Evolutionary conservation across 768 basidiomycete species (phyloP).

Genomic region (Mycena belliarum): DNA sequence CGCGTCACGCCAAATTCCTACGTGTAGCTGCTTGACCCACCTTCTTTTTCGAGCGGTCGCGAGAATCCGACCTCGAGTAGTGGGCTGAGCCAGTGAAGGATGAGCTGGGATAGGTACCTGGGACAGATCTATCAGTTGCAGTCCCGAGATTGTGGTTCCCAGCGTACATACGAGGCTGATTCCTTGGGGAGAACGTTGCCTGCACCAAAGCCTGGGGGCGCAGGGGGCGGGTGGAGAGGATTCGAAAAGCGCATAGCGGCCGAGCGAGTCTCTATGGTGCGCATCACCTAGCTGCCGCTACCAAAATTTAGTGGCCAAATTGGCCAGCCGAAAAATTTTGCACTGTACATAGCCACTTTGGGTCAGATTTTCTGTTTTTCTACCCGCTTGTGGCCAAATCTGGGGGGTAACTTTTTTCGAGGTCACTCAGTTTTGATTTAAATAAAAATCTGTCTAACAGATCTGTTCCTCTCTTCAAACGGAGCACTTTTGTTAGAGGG

Average conservation of each 20-base stretch:
- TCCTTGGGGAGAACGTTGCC: conserved; percentile 24
- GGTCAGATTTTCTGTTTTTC: too few species aligned
- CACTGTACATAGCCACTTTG: too few species aligned
- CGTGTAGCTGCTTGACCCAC: conserved; percentile 29
- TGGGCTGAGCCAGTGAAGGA: conserved; percentile 54
- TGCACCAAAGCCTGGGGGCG: conserved; percentile 24
- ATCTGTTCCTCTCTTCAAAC: too few species aligned
- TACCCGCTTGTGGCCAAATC: too few species aligned
- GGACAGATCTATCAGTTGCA: not conserved
- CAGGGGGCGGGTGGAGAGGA: conserved; percentile 22
- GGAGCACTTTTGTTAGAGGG: not conserved
- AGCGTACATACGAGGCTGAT: conserved; percentile 37
- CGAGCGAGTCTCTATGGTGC: not conserved
- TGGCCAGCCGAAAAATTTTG: too few species aligned
- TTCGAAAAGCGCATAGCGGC: conserved; percentile 14
- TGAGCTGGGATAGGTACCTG: conserved; percentile 48
- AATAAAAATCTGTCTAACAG: too few species aligned
- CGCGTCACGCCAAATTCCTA: not conserved
- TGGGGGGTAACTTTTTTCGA: too few species aligned
- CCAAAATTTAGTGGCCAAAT: too few species aligned
- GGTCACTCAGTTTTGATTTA: too few species aligned
- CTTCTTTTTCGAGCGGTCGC: conserved; percentile 57
- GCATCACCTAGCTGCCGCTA: not conserved
- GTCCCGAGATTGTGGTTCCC: not conserved
- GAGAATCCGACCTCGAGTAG: conserved; percentile 61